Percentiles rank a stretch among this genome's conserved stretches.
Evolutionary conservation across 495 filamentous ascomycete genomes (phyloP).

Genomic region (Opeltia flavorubescens): DNA sequence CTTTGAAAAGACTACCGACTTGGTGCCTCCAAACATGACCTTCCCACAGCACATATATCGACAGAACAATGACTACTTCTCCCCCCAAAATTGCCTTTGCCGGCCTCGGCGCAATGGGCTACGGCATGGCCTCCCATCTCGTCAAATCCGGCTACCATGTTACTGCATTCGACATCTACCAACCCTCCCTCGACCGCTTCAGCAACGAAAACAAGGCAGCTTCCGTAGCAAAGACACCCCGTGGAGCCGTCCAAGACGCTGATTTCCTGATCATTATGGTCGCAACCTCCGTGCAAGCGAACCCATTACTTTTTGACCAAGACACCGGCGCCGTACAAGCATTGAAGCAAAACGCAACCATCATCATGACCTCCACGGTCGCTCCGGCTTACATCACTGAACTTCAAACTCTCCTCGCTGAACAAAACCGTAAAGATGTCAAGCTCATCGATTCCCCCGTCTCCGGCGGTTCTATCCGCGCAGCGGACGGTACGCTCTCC

Average conservation of each 20-base stretch:
- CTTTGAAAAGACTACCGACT: too few species aligned
- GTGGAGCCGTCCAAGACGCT: constrained; percentile 46
- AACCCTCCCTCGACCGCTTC: constrained; percentile 58
- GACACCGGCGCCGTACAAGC: constrained; percentile 40
- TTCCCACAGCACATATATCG: too few species aligned
- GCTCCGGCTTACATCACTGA: constrained; percentile 50
- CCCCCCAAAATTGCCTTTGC: constrained; percentile 45
- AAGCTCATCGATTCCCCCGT: constrained; percentile 61
- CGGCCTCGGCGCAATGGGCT: constrained; percentile 81
- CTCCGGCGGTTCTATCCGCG: constrained; percentile 59
- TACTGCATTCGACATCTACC: constrained; percentile 64
- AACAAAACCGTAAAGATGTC: constrained; percentile 45
- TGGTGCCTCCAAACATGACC: too few species aligned
- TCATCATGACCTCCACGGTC: constrained; percentile 65
- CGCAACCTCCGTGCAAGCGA: constrained; percentile 56
- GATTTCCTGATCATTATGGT: constrained; percentile 66
- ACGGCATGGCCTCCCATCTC: constrained; percentile 72
- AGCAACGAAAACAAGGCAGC: constrained; percentile 47
- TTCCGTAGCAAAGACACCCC: constrained; percentile 36
- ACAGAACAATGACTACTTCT: neutral
- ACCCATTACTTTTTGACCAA: constrained; percentile 47
- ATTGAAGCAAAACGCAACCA: constrained; percentile 42
- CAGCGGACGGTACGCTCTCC: constrained; percentile 62
- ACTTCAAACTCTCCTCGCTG: constrained; percentile 39
- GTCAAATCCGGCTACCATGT: constrained; percentile 54